Base-by-base conservation (phyloP, 78 protist genomes). In the Dictyostelium intermedium region DNA sequence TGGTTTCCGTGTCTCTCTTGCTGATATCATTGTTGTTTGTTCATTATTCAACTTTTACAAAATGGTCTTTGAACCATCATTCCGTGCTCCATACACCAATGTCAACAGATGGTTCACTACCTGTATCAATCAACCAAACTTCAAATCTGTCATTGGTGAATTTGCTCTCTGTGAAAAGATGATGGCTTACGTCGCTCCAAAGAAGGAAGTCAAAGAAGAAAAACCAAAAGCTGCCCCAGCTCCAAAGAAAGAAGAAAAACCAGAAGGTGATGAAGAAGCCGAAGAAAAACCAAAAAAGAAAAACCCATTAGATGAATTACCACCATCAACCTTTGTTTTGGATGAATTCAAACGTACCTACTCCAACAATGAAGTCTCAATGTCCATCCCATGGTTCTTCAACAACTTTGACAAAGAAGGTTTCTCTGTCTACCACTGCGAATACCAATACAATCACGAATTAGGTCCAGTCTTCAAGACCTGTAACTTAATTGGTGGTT, bases 271-370 rank as follows among this genome's bases (percentile, higher is more conserved):
- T 2, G 93, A 82, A 32, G 95, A 53, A 37, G 84, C n/a, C 10
- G 82, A 16, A 0, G 93, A 56, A n/a, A 80, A 39, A 73, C 89
- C 91, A 85, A 82, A 34, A 70, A 74, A 78, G 72, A 43, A 37
- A 23, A 45, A 92, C 96, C 93, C 91, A 76, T 77, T 94, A 56
- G 85, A 74, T 37, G 84, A 43, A 32, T 95, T 97, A 60, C 92
- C 97, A 43, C 66, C 87, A 53, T 72, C 95, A 25, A 60, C 77
- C 16, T 91, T 97, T 77, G 43, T 32, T 73, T 27, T 97, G 23
- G 98, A 97, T n/a, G 95, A 85, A 70, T 97, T 91, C 95, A 97
- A 97, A 95, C 82, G 98, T 45, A 72, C 74, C 27, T 97, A 97
- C 91, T 91, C 97, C 23, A 97, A 97, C 97, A 82, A 92, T 32